These are phyloP conservation scores for Teunomyces gatunensis DNA, from an alignment of 805 yeast genomes.

Conservation along the genomic window DNA sequence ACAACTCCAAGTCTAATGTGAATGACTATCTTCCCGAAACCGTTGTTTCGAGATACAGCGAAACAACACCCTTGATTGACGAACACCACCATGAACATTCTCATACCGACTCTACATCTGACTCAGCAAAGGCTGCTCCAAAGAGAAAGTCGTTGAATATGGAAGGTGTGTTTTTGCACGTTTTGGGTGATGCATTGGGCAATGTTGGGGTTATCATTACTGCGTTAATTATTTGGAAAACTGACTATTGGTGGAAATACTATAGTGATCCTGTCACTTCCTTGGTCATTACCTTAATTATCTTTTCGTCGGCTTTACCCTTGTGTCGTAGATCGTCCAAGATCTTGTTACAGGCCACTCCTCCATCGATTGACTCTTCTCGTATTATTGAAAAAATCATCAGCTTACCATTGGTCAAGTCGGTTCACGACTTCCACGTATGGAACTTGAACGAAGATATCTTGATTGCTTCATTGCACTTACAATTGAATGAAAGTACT, in stretches of 20 bases:
- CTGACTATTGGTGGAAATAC: slow-evolving; percentile 83
- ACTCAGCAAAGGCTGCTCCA: slow-evolving; percentile 10
- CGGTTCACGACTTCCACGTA: slow-evolving; percentile 92
- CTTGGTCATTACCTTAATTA: slow-evolving; percentile 78
- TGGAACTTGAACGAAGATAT: slow-evolving; percentile 93
- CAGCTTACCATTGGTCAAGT: slow-evolving; percentile 67
- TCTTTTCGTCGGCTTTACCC: slow-evolving; percentile 89
- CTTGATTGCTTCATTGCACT: slow-evolving; percentile 85
- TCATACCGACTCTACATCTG: slow-evolving; percentile 10
- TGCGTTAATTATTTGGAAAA: slow-evolving; percentile 91
- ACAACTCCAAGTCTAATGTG: slow-evolving; percentile 26
- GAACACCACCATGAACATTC: slow-evolving; percentile 17
- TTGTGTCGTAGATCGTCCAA: slow-evolving; percentile 82
- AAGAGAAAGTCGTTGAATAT: slow-evolving; percentile 75
- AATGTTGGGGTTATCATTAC: slow-evolving; percentile 89
- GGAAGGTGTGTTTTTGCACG: slow-evolving; percentile 97
- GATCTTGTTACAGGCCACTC: slow-evolving; percentile 90
- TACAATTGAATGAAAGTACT: slow-evolving; percentile 47
- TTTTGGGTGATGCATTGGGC: slow-evolving; percentile 93
- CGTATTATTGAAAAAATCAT: slow-evolving; percentile 67
- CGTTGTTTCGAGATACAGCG: slow-evolving; percentile 43
- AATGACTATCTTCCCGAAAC: slow-evolving; percentile 45
- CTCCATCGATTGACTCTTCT: slow-evolving; percentile 75
- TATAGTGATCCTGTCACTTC: slow-evolving; percentile 87
- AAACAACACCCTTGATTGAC: slow-evolving; percentile 33